Base-by-base conservation (phyloP, 179 eudicot genomes). In the Heliamphora pulchella region DNA sequence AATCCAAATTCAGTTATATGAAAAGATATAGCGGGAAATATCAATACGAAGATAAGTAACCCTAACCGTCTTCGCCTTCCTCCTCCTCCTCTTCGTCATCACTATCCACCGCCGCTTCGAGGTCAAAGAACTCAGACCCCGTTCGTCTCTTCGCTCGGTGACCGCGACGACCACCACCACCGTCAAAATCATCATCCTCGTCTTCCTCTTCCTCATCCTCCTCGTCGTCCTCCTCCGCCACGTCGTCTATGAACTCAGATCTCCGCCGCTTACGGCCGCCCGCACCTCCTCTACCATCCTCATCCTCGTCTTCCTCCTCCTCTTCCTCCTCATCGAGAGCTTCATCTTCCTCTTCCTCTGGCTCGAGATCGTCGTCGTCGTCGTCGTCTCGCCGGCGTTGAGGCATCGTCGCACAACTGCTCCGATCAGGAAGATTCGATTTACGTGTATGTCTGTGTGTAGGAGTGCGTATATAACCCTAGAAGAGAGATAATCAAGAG, bases 41-140 rank as follows among this genome's bases (percentile, higher is more conserved):
- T 18, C 3, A 31, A 54, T 7, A 72, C 15, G 51, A 44, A 47
- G 8, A 46, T 17, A 72, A 74, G 70, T 58, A 81, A 83, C 80
- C 73, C 83, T 85, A 83, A 95, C 98, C 98, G 79, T 95, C 99
- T 81, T 96, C 99, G n/a, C 83, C 96, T 3, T 91, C 97, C 0
- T 92, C 98, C 20, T 92, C 98, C 55, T 96, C 94, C 79, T 91
- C 99, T 0, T 94, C 98, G 5, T 90, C 99, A 13, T 94, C 99
- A 11, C 86, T 87, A 74, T 91, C 99, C 59, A 89, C 94, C 31
- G 55, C 77, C 2, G 92, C 98, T 63, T 92, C 97, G 74, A 84
- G 85, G 78, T 96, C 99, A 59, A 96, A 85, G 81, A 90, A 93
- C 0, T 82, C 75, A n/a, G 86, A 64, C 3, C 84, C 89, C 1